Conservation (phyloP, 2,329 filamentous ascomycete species). For the Pseudogymnoascus sp. region DNA sequence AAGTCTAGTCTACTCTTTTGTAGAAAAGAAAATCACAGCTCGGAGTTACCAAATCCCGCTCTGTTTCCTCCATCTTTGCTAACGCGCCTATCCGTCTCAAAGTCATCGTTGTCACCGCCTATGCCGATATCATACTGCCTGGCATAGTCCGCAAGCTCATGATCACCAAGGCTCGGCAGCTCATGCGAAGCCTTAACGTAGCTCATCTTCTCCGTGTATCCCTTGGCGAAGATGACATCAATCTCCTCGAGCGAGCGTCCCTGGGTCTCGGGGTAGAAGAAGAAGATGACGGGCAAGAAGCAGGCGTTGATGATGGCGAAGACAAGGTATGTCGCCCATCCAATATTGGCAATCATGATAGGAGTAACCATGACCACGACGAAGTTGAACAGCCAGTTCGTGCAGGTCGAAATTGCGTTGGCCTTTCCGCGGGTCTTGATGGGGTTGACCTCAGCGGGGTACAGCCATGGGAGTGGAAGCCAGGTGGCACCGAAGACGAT, state of each 20-base stretch:
- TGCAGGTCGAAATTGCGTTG: not conserved
- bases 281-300: conserved; percentile 40
- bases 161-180: not conserved
- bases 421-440: not conserved
- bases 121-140: not conserved
- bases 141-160: not conserved
- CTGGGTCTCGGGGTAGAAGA: conserved; percentile 55
- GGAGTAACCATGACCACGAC: conserved; percentile 8
- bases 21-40: too few relatives aligned
- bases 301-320: conserved; percentile 4
- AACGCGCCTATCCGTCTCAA: not conserved
- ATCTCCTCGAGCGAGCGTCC: conserved; percentile 35
- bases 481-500: conserved; percentile 4
- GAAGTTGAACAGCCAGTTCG: conserved; percentile 8
- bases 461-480: conserved; percentile 4
- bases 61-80: not conserved
- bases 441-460: conserved; percentile 6
- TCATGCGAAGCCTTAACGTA: conserved; percentile 36
- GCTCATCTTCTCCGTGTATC: conserved; percentile 53
- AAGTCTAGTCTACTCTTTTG: too few relatives aligned
- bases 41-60: too few relatives aligned
- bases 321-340: conserved; percentile 4
- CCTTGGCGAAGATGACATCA: conserved; percentile 23
- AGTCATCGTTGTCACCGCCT: not conserved
- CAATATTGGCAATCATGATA: not conserved